Conservation (phyloP, 2,329 filamentous ascomycete species). For the Tricladium varicosporioides region DNA sequence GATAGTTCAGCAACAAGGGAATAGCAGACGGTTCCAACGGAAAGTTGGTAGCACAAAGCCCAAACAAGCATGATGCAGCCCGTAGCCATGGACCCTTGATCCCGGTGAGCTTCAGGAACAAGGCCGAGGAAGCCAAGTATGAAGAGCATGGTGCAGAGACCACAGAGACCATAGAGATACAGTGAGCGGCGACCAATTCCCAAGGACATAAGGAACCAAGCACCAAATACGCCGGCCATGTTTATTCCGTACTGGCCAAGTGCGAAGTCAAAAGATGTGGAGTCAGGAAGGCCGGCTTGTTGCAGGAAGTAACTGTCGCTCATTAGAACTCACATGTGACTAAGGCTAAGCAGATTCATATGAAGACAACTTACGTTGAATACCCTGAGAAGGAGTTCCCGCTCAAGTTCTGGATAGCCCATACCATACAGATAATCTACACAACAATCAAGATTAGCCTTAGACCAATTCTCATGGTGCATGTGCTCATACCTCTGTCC, state of each 20-base stretch:
- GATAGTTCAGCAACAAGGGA: conserved; percentile 84
- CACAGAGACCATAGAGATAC: conserved; percentile 48
- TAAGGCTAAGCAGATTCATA: too few species aligned
- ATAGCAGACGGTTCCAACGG: conserved; percentile 87
- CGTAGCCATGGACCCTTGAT: conserved; percentile 27
- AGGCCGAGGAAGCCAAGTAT: conserved; percentile 70
- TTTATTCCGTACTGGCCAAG: conserved; percentile 49
- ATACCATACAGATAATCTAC: conserved; percentile 55
- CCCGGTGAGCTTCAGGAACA: conserved; percentile 28
- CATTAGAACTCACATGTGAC: too few species aligned
- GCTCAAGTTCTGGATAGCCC: conserved; percentile 62
- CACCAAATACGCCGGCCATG: conserved; percentile 51
- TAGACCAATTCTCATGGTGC: neutral
- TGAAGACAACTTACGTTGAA: conserved; percentile 40
- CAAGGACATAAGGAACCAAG: conserved; percentile 47
- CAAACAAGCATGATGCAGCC: conserved; percentile 72
- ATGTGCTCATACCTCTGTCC: conserved; percentile 41
- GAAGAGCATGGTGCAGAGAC: conserved; percentile 61
- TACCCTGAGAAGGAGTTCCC: conserved; percentile 65
- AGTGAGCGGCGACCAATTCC: conserved; percentile 51
- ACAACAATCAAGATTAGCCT: neutral
- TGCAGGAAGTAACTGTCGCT: conserved; percentile 49
- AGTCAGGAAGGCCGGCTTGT: conserved; percentile 50
- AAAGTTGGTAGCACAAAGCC: conserved; percentile 81
- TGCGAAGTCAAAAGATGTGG: conserved; percentile 53